phyloP scores from a whole-genome alignment of 192 early-diverging fungal species.

The Chytriomyces confervae region DNA sequence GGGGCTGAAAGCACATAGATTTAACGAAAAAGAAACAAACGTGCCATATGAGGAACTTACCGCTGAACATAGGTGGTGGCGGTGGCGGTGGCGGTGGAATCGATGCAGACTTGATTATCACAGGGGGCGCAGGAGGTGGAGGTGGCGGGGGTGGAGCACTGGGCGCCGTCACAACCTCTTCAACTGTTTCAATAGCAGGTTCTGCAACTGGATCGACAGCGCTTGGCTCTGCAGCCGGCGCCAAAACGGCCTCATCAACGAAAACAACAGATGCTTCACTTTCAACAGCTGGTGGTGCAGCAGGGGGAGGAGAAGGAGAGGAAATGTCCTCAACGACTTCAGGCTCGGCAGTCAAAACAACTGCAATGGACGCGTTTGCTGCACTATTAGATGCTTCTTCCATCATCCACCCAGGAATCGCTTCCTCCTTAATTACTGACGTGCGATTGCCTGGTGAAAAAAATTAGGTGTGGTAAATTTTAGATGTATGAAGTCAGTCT shows the following conservation, averaged over 20 bases:
- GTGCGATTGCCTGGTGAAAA: background rate
- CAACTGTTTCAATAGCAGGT: background rate
- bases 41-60: background rate
- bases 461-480: background rate
- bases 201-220: slow-evolving; percentile 24
- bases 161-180: background rate
- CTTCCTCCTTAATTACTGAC: background rate
- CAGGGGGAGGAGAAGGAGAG: background rate
- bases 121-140: slow-evolving; percentile 1
- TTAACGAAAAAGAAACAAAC: background rate
- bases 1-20: background rate
- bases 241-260: too few relatives aligned
- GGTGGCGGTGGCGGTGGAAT: slow-evolving; percentile 30
- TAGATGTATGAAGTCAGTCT: background rate
- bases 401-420: slow-evolving; percentile 23
- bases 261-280: too few relatives aligned
- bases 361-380: slow-evolving; percentile 2
- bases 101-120: background rate
- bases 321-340: background rate
- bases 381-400: background rate
- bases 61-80: slow-evolving; percentile 13
- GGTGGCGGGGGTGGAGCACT: slow-evolving; percentile 38
- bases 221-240: slow-evolving; percentile 22
- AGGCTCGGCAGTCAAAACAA: background rate
- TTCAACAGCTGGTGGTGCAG: background rate